Evolutionary conservation across 768 basidiomycete genomes (phyloP), one percentile per base, ranked within the genome.

Genomic region (Lactifluus rugatus): DNA sequence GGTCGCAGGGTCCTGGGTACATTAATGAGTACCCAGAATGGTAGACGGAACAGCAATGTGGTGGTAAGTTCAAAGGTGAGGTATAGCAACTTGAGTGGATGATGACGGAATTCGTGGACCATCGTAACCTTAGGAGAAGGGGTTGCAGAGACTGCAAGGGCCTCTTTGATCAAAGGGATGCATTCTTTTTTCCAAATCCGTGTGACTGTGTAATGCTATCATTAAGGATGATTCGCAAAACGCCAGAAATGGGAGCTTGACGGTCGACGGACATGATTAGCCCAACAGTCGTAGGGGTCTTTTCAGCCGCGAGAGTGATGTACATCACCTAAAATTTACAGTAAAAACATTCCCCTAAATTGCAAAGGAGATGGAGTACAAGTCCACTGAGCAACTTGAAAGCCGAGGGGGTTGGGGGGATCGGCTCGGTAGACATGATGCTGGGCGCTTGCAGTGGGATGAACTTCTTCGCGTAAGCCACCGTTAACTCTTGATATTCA

Each of bases 61-160:
- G 32, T 41, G 16, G 47, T 19, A 10, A 55, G 19, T 37, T 57
- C 60, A 17, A 57, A 58, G 13, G 21, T 16, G 42, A 57, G 60
- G 44, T 62, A 63, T 10, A 62, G 13, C 9, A 31, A 32, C 19
- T 54, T 62, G 41, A 57, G 44, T 19, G 62, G 56, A 26, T 54
- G 62, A 2, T n/a, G 14, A 25, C 60, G 45, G 16, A 54, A 57
- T 21, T 63, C 48, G 28, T 61, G 52, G 36, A 61, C 49, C 60
- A 61, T 61, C 17, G 55, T 44, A 16, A 8, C 31, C 10, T 26
- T 13, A 21, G 7, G 25, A 31, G 28, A 37, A 14, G 23, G 25
- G 14, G 11, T 42, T 25, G 9, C 21, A 9, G 34, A 14, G 45
- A 26, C 8, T 17, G 19, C n/a, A 25, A 31, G 5, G 34, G 44